Base-by-base conservation (phyloP, 495 filamentous ascomycete species). In the Collariella sp. region DNA sequence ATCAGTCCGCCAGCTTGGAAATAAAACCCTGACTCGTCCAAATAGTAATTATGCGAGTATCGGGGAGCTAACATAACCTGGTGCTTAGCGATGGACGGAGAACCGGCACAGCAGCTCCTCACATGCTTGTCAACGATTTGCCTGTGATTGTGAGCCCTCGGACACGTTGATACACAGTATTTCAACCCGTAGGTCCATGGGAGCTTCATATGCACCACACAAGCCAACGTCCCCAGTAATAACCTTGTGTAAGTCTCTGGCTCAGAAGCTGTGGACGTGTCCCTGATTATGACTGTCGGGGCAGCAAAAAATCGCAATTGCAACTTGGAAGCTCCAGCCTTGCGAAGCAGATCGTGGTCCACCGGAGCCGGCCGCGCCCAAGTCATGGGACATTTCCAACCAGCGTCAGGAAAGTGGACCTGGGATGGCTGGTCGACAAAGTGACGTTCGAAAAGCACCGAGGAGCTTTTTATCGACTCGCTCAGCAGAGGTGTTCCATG, bases 241-340 rank as follows among this genome's bases (percentile, higher is more conserved):
- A 34, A 34, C 13, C 33, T 13, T 6, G 33, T 13, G 33, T 34
- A 12, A 6, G 31, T 34, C 5, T 5, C 31, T 34, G 6, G 6
- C 31, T 5, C n/a, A n/a, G n/a, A 31, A 31, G 26, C 5, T 31
- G 26, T 31, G 26, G 26, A 31, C 26, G 9, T 31, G 26, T 31
- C 4, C 5, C 26, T 31, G 26, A 31, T 9, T 31, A 9, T 31
- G 26, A 31, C 26, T 31, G 26, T 9, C 26, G 40, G 43, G 46
- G 43, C 34, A 54, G 43, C 51, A 54, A 46, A 54, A 40, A 46
- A 42, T 11, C 34, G 12, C 42, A 3, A 34, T 19, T 36, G 16
- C 42, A 54, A 3, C 20, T 19, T 36, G 16, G 34, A 54, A 54
- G 51, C 51, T 42, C 51, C 43, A 22, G 51, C 51, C 42, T 42